A percentile compares a stretch with the other conserved stretches of the same genome.
Conservation (phyloP, 805 yeast species). For the Maudiozyma saulgeensis region DNA sequence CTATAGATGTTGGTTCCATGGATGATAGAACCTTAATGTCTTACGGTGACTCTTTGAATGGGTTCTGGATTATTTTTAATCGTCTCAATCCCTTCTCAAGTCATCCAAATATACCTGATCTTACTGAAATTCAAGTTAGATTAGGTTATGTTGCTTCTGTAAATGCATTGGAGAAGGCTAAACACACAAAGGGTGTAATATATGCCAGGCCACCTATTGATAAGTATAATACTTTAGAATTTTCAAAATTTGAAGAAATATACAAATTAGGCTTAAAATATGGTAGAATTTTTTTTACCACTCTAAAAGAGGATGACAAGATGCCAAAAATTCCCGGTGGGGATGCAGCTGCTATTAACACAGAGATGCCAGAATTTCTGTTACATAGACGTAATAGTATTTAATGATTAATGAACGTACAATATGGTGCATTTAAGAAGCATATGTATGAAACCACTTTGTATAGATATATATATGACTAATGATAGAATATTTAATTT, state of each 20-base stretch:
- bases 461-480: neutral
- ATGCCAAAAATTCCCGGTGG: slow-evolving; percentile 58
- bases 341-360: slow-evolving; percentile 10
- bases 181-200: slow-evolving; percentile 70
- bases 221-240: slow-evolving; percentile 81
- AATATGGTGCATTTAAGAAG: no score
- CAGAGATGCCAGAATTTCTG: slow-evolving; percentile 27
- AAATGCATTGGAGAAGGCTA: slow-evolving; percentile 82
- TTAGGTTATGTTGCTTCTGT: slow-evolving; percentile 93
- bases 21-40: slow-evolving; percentile 85
- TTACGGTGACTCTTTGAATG: slow-evolving; percentile 89
- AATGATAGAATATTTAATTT: neutral
- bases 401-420: slow-evolving; percentile 15
- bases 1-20: slow-evolving; percentile 91
- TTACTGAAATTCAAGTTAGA: slow-evolving; percentile 91
- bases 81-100: slow-evolving; percentile 83
- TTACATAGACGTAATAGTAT: slow-evolving; percentile 57
- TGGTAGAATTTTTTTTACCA: slow-evolving; percentile 49
- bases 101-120: slow-evolving; percentile 81
- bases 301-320: slow-evolving; percentile 42
- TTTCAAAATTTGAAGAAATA: slow-evolving; percentile 85
- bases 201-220: slow-evolving; percentile 94
- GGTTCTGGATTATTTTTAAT: slow-evolving; percentile 81
- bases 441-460: no score
- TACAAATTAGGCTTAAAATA: slow-evolving; percentile 70